Evolutionary conservation across 148 eudicot genomes (phyloP).

Genomic region (Chenopodium suecicum): DNA sequence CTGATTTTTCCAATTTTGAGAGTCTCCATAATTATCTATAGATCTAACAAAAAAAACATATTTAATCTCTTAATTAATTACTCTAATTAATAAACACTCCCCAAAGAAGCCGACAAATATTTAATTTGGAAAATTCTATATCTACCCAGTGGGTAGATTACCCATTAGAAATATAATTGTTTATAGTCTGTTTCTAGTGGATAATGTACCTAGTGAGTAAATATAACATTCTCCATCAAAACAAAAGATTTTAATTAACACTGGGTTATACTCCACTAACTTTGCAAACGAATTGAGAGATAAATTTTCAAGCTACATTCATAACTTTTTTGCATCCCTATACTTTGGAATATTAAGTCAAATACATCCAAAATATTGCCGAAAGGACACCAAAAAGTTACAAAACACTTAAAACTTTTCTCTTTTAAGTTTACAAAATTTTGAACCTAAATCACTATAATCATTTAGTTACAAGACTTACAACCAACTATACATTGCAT

Average conservation of each 20-base stretch:
- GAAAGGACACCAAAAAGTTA: not conserved
- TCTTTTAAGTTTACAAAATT: not conserved
- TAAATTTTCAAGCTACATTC: not conserved
- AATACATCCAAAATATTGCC: not conserved
- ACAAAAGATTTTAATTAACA: no score
- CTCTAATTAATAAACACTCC: no score
- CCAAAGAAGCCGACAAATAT: no score
- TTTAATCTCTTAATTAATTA: no score
- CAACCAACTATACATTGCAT: not conserved
- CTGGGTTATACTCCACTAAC: not conserved
- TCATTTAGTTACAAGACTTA: no score
- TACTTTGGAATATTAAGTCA: not conserved
- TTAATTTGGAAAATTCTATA: not conserved
- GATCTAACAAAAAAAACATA: no score
- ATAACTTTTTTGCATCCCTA: not conserved
- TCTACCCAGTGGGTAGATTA: not conserved
- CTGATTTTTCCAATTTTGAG: no score
- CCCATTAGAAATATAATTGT: no score
- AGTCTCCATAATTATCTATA: no score
- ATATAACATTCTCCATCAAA: not conserved
- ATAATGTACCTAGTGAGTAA: slow-evolving; percentile 29
- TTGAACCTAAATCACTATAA: not conserved
- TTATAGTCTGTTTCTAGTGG: not conserved
- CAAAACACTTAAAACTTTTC: not conserved
- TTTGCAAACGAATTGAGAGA: not conserved